Evolutionary conservation across 2,329 filamentous ascomycete genomes (phyloP).

Genomic region (Whalleya microplaca): DNA sequence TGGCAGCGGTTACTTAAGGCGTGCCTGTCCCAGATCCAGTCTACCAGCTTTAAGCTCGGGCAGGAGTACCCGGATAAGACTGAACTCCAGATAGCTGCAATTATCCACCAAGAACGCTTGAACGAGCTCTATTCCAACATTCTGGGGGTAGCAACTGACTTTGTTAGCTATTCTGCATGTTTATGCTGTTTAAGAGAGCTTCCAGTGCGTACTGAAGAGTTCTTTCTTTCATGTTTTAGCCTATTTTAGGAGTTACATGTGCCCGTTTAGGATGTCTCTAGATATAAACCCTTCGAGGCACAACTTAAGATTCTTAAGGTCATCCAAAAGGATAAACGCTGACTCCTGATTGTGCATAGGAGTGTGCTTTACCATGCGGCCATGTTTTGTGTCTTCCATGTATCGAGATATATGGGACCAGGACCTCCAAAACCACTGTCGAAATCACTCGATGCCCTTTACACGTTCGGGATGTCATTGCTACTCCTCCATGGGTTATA

Average conservation of each 20-base stretch:
- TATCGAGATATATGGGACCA: constrained; percentile 35
- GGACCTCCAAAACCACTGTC: constrained; percentile 38
- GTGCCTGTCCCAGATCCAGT: constrained; percentile 34
- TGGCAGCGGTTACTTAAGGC: constrained; percentile 36
- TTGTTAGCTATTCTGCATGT: constrained; percentile 38
- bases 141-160: constrained; percentile 32
- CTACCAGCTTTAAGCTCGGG: constrained; percentile 33
- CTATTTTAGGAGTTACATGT: too few relatives aligned
- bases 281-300: too few relatives aligned
- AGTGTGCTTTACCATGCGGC: constrained; percentile 38
- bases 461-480: constrained; percentile 36
- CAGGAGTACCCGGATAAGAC: constrained; percentile 34
- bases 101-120: constrained; percentile 36
- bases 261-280: too few relatives aligned
- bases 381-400: constrained; percentile 38
- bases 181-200: constrained; percentile 39
- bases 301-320: too few relatives aligned
- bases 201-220: too few relatives aligned
- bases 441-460: constrained; percentile 38
- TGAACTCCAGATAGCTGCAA: constrained; percentile 35
- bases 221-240: too few relatives aligned
- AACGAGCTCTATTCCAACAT: constrained; percentile 38
- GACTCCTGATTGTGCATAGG: too few relatives aligned
- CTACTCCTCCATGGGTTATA: constrained; percentile 36
- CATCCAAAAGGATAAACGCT: too few relatives aligned